phyloP scores from a whole-genome alignment of 2,329 filamentous ascomycete species.

The Claviceps quebecensis region DNA sequence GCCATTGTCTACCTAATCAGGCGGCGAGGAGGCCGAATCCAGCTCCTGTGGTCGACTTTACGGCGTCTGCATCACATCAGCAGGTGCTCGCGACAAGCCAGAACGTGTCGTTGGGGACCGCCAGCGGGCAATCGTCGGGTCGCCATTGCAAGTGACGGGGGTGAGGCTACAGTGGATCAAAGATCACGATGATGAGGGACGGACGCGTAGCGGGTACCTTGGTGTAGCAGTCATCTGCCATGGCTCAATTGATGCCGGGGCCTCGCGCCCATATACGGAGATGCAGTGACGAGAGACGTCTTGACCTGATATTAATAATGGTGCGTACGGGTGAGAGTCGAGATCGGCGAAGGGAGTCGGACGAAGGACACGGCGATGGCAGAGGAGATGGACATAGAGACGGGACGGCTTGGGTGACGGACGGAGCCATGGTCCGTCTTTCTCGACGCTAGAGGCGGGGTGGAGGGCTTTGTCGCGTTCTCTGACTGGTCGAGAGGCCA shows the following conservation, averaged over 20 bases:
- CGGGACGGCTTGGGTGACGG: conserved; percentile 2
- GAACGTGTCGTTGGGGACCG: neutral
- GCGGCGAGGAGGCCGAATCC: conserved; percentile 13
- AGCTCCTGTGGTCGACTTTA: conserved; percentile 26
- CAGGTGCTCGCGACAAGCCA: conserved; percentile 1
- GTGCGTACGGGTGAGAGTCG: neutral
- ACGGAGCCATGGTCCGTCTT: neutral
- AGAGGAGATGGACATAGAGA: neutral
- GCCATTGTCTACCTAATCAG: conserved; percentile 28
- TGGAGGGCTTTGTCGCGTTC: neutral
- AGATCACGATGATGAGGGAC: neutral
- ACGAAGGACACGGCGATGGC: neutral
- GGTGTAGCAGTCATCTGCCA: conserved; percentile 31
- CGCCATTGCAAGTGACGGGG: neutral
- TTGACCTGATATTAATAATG: neutral
- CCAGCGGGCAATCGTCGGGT: neutral
- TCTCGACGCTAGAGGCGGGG: neutral
- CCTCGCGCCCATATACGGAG: conserved; percentile 28
- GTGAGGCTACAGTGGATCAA: neutral
- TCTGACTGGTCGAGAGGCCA: neutral
- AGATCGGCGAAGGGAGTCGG: neutral
- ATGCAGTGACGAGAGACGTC: neutral
- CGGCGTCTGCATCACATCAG: conserved; percentile 21
- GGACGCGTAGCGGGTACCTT: conserved; percentile 23
- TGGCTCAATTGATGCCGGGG: conserved; percentile 31